Base-by-base conservation (phyloP, 2,329 filamentous ascomycete genomes). In the Pseudogymnoascus pannorum region DNA sequence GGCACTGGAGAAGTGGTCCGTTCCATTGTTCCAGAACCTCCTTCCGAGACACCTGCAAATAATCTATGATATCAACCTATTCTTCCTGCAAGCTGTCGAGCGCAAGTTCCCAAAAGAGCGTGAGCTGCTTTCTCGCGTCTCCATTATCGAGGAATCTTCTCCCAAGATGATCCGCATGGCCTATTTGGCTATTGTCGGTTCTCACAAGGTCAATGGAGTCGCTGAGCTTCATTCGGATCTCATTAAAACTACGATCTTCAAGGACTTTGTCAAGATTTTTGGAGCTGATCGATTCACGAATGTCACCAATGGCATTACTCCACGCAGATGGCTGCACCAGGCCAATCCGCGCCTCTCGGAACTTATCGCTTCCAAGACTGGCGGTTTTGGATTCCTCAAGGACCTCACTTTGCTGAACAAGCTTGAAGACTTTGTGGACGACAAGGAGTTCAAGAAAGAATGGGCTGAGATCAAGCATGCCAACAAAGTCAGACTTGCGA, bases 161-260 rank as follows among this genome's bases (percentile, higher is more conserved):
- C 91, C 92, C 44, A 96, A 97, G 84, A 96, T 97, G 90, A 87
- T 99, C 64, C 89, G 93, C 73, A 99, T 99, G 94, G 94, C 94
- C 2, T 94, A 85, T 75, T 79, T 99, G 59, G 94, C 94, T 65
- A 89, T 97, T 72, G 92, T 99, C 69, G 94, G 94, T 57, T 97
- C 94, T 35, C 94, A 97, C 84, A 99, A 97, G 80, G 92, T 99
- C 79, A 99, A 99, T 68, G 94, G 94, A 74, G 94, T 99, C 35
- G 94, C 94, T 33, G 94, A 99, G 77, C 79, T 99, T 66, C 94
- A 99, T 77, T 99, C 94, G 0, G 94, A 99, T 72, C 81, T 99
- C 62, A 96, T 99, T 80, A 94, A 94, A 80, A 95, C 92, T 0
- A 99, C 94, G n/a, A 96, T 99, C 68, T 97, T 99, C 85, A 97